A percentile compares a stretch with the other conserved stretches of the same genome.
These are phyloP conservation scores for Lathyrus oleraceus DNA, from an alignment of 306 rosid species.

Conservation along the genomic window DNA sequence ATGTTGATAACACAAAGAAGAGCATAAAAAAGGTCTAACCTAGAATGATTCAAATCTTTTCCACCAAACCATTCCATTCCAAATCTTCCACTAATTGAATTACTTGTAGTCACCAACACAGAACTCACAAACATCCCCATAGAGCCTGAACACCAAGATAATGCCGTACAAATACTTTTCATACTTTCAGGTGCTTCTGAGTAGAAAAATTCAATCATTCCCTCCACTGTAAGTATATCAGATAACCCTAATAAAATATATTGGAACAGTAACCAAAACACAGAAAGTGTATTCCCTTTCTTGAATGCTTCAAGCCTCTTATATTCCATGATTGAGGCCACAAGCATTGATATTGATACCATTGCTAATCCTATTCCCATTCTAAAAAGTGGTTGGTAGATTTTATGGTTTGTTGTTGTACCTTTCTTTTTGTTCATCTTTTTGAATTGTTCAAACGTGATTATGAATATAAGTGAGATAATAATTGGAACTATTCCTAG, in stretches of 20 bases:
- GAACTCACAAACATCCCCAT: slow-evolving; percentile 43
- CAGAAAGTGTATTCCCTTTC: slow-evolving; percentile 20
- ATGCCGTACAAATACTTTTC: slow-evolving; percentile 47
- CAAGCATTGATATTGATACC: too few species aligned
- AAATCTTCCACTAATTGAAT: slow-evolving; percentile 34
- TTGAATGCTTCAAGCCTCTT: too few species aligned
- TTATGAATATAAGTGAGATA: slow-evolving; percentile 32
- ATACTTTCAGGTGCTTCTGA: slow-evolving; percentile 46
- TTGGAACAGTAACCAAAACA: slow-evolving; percentile 44
- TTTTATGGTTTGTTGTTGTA: not conserved
- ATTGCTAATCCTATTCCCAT: slow-evolving; percentile 41
- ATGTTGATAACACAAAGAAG: slow-evolving; percentile 39
- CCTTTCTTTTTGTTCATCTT: not conserved
- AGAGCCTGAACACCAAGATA: too few species aligned
- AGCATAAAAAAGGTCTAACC: slow-evolving; percentile 46
- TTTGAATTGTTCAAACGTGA: slow-evolving; percentile 31
- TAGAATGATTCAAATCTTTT: slow-evolving; percentile 32
- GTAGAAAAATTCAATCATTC: slow-evolving; percentile 53
- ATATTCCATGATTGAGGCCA: too few species aligned
- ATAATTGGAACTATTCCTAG: slow-evolving; percentile 26
- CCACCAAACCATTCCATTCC: slow-evolving; percentile 46
- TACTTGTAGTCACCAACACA: slow-evolving; percentile 33
- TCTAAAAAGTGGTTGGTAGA: slow-evolving; percentile 36
- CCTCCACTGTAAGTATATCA: slow-evolving; percentile 41
- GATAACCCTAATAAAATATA: slow-evolving; percentile 37